A percentile compares a stretch with the other conserved stretches of the same genome.
These are phyloP conservation scores for Amylostereum areolatum DNA, from an alignment of 1,284 basidiomycete genomes.

Conservation along the genomic window DNA sequence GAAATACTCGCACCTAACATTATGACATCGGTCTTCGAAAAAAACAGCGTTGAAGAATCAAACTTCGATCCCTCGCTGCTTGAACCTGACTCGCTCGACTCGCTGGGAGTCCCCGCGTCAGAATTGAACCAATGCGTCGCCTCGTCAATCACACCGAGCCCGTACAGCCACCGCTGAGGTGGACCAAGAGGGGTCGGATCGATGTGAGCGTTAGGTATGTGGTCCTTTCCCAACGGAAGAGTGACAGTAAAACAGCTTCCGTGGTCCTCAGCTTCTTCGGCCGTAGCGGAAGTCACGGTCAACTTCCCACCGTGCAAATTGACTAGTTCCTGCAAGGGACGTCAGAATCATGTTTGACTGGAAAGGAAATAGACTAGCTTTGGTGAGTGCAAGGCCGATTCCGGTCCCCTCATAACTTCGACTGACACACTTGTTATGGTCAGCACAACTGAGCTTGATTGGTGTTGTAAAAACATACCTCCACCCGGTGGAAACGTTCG, in stretches of 20 bases:
- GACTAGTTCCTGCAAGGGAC: no score
- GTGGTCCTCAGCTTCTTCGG: neutral
- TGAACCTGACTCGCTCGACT: neutral
- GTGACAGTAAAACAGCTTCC: conserved; percentile 23
- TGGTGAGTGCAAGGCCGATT: conserved; percentile 25
- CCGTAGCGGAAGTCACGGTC: conserved; percentile 7
- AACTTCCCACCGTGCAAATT: conserved; percentile 20
- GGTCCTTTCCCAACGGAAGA: conserved; percentile 20
- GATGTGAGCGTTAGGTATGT: conserved; percentile 20
- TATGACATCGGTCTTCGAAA: neutral
- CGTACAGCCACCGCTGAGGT: conserved; percentile 15
- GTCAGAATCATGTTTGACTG: neutral
- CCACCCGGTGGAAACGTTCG: conserved; percentile 23
- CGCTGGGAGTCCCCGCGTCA: neutral
- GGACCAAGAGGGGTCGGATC: conserved; percentile 10
- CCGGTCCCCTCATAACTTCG: conserved; percentile 26
- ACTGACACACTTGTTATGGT: conserved; percentile 13
- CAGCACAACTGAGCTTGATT: no score
- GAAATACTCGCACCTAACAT: neutral
- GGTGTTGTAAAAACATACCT: no score
- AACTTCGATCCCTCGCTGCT: neutral
- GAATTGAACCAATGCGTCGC: conserved; percentile 18
- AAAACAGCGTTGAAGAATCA: neutral
- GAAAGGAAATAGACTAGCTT: conserved; percentile 19
- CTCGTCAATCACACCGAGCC: conserved; percentile 22